Percentiles rank a stretch among this genome's conserved stretches.
Evolutionary conservation across 2,329 filamentous ascomycete genomes (phyloP).

Genomic region (Dactylonectria macrodidyma): DNA sequence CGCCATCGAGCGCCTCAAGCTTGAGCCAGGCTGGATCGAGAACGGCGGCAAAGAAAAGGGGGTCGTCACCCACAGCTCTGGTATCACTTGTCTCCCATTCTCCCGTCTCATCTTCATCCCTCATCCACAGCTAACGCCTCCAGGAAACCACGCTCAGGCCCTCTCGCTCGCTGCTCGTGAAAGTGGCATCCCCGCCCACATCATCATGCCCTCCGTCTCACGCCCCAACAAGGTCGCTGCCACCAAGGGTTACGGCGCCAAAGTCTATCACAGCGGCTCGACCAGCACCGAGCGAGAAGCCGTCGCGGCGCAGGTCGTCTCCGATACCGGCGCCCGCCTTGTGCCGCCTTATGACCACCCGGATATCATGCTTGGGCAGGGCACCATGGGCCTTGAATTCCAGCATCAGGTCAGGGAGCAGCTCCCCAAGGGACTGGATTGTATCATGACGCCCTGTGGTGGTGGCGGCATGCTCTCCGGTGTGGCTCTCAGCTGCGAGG

Average conservation of each 20-base stretch:
- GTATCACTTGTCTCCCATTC: conserved; percentile 59
- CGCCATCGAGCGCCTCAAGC: conserved; percentile 79
- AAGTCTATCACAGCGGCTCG: conserved; percentile 85
- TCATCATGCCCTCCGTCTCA: conserved; percentile 93
- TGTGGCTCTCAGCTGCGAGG: conserved; percentile 81
- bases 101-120: too few relatives aligned
- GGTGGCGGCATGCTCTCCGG: conserved; percentile 92
- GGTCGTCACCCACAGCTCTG: conserved; percentile 91
- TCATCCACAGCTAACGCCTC: neutral
- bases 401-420: conserved; percentile 76
- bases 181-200: conserved; percentile 82
- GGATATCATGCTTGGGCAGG: conserved; percentile 92
- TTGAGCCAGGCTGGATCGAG: conserved; percentile 72
- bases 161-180: conserved; percentile 88
- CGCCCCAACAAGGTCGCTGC: conserved; percentile 88
- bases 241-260: conserved; percentile 83
- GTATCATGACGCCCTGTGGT: conserved; percentile 86
- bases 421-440: conserved; percentile 66
- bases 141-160: conserved; percentile 95
- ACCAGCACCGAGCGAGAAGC: conserved; percentile 87
- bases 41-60: conserved; percentile 74
- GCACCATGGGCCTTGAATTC: conserved; percentile 89
- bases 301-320: conserved; percentile 76
- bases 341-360: conserved; percentile 95
- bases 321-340: conserved; percentile 80